These are phyloP conservation scores for Fusarium sp. DNA, from an alignment of 2,329 filamentous ascomycete species.

Conservation along the genomic window DNA sequence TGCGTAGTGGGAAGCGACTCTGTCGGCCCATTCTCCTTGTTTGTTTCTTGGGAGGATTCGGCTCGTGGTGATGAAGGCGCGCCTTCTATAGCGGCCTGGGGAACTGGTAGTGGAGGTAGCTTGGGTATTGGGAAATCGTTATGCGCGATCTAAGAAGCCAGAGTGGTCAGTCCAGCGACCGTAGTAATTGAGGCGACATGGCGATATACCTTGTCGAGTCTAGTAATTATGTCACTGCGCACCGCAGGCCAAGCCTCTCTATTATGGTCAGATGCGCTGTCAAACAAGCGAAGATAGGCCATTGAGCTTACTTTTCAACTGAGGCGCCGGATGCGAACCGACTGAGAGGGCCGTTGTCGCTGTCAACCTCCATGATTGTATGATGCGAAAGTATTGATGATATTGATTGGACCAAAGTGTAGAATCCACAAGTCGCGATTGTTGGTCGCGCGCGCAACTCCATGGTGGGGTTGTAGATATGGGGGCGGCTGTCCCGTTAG, in stretches of 20 bases:
- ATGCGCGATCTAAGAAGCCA: constrained; percentile 71
- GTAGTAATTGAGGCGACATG: neutral
- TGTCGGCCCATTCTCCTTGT: constrained; percentile 74
- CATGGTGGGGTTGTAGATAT: constrained; percentile 48
- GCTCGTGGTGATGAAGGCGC: constrained; percentile 57
- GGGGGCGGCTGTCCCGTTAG: constrained; percentile 41
- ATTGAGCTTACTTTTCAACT: constrained; percentile 64
- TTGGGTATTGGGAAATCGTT: constrained; percentile 79
- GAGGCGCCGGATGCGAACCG: constrained; percentile 62
- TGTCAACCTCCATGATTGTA: constrained; percentile 65
- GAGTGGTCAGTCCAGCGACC: constrained; percentile 9
- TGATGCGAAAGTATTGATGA: constrained; percentile 30
- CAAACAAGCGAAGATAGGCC: constrained; percentile 11
- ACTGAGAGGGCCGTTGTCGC: constrained; percentile 61
- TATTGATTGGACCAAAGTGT: constrained; percentile 17
- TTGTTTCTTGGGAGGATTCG: constrained; percentile 64
- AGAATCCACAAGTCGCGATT: constrained; percentile 24
- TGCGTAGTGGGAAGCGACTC: constrained; percentile 52
- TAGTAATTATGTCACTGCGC: constrained; percentile 71
- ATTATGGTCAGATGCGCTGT: constrained; percentile 41
- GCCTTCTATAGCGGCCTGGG: constrained; percentile 55
- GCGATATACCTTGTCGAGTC: constrained; percentile 69
- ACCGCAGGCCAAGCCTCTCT: constrained; percentile 77
- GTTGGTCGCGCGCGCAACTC: constrained; percentile 26
- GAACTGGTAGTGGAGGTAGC: constrained; percentile 58